Evolutionary conservation across 352 stramenopile genomes (phyloP).

Genomic region (Phytopythium vexans): DNA sequence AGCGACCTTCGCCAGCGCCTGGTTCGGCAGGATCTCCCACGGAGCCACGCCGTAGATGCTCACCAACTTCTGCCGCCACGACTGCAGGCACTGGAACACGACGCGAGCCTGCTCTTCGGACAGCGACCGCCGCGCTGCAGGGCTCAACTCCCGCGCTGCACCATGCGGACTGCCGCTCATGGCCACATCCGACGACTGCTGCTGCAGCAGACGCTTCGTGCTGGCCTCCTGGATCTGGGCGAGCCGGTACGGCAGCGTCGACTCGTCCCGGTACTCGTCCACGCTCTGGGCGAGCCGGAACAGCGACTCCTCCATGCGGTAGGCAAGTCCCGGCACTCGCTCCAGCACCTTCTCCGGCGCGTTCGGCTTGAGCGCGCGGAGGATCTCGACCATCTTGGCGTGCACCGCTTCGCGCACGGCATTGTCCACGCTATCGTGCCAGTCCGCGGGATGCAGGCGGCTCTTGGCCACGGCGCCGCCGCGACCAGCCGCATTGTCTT

Average conservation of each 20-base stretch:
- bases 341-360: slow-evolving; percentile 93
- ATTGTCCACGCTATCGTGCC: slow-evolving; percentile 24
- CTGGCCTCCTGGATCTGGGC: slow-evolving; percentile 79
- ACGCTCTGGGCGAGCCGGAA: slow-evolving; percentile 79
- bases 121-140: slow-evolving; percentile 25
- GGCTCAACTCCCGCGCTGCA: slow-evolving; percentile 5
- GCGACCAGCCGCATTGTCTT: neutral
- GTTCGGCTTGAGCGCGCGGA: slow-evolving; percentile 93
- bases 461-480: slow-evolving; percentile 9
- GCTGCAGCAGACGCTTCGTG: slow-evolving; percentile 57
- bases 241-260: slow-evolving; percentile 92
- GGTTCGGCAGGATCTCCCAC: slow-evolving; percentile 73
- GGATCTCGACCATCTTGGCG: slow-evolving; percentile 84
- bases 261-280: slow-evolving; percentile 90
- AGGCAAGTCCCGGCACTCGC: slow-evolving; percentile 94
- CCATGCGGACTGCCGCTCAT: neutral
- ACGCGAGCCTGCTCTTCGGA: slow-evolving; percentile 55
- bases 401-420: slow-evolving; percentile 43
- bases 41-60: slow-evolving; percentile 64
- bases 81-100: slow-evolving; percentile 72
- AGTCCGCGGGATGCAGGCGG: slow-evolving; percentile 16
- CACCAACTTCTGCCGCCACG: slow-evolving; percentile 76
- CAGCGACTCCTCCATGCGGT: slow-evolving; percentile 94
- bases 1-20: slow-evolving; percentile 68
- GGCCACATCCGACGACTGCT: slow-evolving; percentile 10